These are phyloP conservation scores for Phytophthora vignae DNA, from an alignment of 352 stramenopile species.

Conservation along the genomic window DNA sequence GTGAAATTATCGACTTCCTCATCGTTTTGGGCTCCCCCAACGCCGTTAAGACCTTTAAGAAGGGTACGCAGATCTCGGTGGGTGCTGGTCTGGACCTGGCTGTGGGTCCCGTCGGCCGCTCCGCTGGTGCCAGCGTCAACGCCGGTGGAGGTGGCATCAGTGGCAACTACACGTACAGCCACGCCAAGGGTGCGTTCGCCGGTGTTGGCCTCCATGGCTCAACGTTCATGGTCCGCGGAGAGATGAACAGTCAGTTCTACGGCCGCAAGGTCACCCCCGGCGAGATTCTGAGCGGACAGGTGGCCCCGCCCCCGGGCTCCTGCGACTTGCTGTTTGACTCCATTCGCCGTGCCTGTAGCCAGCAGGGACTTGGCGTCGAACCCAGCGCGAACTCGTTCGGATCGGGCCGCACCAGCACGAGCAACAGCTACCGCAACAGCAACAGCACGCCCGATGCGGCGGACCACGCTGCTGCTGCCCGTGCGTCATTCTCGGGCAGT, in stretches of 20 bases:
- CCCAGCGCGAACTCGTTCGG: constrained; percentile 29
- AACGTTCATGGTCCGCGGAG: constrained; percentile 83
- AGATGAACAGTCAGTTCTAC: constrained; percentile 90
- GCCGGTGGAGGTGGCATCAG: constrained; percentile 79
- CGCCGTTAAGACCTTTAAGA: constrained; percentile 87
- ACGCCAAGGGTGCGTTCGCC: constrained; percentile 83
- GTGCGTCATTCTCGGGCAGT: constrained; percentile 28
- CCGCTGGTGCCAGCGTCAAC: constrained; percentile 78
- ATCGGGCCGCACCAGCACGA: constrained; percentile 32
- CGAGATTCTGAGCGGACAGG: constrained; percentile 84
- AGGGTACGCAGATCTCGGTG: constrained; percentile 83
- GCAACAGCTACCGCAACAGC: constrained; percentile 31
- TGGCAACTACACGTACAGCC: constrained; percentile 90
- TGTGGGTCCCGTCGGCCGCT: constrained; percentile 73
- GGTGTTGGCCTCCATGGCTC: constrained; percentile 83
- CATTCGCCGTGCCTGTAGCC: constrained; percentile 56
- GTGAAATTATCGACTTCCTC: constrained; percentile 91
- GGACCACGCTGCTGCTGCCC: constrained; percentile 40
- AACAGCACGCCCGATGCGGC: constrained; percentile 31
- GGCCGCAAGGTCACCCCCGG: constrained; percentile 79
- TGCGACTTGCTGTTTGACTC: constrained; percentile 80
- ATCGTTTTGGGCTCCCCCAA: constrained; percentile 81
- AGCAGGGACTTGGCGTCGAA: constrained; percentile 33
- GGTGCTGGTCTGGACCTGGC: constrained; percentile 81
- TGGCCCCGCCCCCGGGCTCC: constrained; percentile 61